These are phyloP conservation scores for Phialocephala subalpina DNA, from an alignment of 2,329 filamentous ascomycete species.

Conservation along the genomic window DNA sequence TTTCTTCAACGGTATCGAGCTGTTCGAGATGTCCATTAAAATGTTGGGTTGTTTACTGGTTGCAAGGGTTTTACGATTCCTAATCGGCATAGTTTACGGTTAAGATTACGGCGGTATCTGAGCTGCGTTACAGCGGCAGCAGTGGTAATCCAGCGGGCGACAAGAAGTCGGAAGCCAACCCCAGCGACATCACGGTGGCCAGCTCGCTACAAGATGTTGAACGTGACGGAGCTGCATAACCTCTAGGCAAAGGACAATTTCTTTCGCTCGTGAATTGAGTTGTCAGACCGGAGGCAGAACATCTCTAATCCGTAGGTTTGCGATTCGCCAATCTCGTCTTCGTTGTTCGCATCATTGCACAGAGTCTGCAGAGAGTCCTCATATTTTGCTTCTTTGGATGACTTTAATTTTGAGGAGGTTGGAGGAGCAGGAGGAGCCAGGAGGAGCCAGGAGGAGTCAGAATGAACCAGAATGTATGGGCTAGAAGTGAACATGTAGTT, in stretches of 20 bases:
- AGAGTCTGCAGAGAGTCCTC: conserved; percentile 76
- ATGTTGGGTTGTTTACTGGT: too few relatives aligned
- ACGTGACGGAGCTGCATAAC: conserved; percentile 14
- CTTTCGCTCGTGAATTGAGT: conserved; percentile 79
- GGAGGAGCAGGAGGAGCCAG: too few relatives aligned
- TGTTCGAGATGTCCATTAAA: too few relatives aligned
- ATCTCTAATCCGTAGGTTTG: conserved; percentile 75
- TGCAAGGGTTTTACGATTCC: too few relatives aligned
- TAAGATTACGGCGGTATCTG: too few relatives aligned
- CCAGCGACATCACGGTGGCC: conserved; percentile 19
- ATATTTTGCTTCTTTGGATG: conserved; percentile 54
- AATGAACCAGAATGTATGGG: too few relatives aligned
- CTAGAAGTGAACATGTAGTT: too few relatives aligned
- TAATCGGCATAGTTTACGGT: too few relatives aligned
- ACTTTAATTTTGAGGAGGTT: too few relatives aligned
- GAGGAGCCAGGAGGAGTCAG: too few relatives aligned
- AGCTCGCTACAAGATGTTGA: conserved; percentile 26
- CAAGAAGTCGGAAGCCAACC: conserved; percentile 20
- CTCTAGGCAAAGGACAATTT: conserved; percentile 75
- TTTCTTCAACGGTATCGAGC: too few relatives aligned
- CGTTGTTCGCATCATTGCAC: conserved; percentile 72
- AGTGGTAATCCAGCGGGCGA: conserved; percentile 57
- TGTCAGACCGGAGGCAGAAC: conserved; percentile 64
- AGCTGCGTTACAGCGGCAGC: conserved; percentile 50
- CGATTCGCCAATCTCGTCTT: conserved; percentile 78